Percentiles rank a stretch among this genome's conserved stretches.
Conservation (phyloP, 108 stramenopile species). For the Fragilaria radians region DNA sequence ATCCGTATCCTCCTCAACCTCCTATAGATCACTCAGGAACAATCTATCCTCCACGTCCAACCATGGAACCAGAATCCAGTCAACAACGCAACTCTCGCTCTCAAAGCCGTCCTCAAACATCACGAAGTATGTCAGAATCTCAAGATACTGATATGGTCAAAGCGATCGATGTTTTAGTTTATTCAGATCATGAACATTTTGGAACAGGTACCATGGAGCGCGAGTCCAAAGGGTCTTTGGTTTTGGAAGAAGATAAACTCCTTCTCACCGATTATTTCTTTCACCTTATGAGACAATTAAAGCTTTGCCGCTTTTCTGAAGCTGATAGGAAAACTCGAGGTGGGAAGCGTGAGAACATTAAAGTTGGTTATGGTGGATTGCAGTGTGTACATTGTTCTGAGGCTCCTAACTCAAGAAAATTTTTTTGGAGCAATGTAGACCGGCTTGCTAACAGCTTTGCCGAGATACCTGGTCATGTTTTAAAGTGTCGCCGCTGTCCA, state of each 20-base stretch:
- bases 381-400: slow-evolving; percentile 77
- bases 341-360: slow-evolving; percentile 79
- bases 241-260: slow-evolving; percentile 46
- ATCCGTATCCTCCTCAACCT: background rate
- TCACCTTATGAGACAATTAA: slow-evolving; percentile 80
- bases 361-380: slow-evolving; percentile 79
- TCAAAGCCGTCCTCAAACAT: background rate
- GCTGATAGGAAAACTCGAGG: slow-evolving; percentile 83
- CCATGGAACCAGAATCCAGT: background rate
- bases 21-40: background rate
- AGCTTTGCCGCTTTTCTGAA: slow-evolving; percentile 75
- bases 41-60: background rate
- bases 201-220: background rate
- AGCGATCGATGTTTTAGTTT: background rate
- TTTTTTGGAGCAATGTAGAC: slow-evolving; percentile 88
- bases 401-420: slow-evolving; percentile 62
- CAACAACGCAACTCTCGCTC: background rate
- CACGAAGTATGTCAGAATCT: background rate
- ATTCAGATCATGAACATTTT: background rate
- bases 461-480: slow-evolving; percentile 79
- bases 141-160: background rate
- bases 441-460: slow-evolving; percentile 85
- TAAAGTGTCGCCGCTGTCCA: slow-evolving; percentile 75
- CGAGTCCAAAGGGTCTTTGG: slow-evolving; percentile 10
- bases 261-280: slow-evolving; percentile 83